Base-by-base conservation (phyloP, 352 stramenopile genomes). In the Pythium pyrilobum region DNA sequence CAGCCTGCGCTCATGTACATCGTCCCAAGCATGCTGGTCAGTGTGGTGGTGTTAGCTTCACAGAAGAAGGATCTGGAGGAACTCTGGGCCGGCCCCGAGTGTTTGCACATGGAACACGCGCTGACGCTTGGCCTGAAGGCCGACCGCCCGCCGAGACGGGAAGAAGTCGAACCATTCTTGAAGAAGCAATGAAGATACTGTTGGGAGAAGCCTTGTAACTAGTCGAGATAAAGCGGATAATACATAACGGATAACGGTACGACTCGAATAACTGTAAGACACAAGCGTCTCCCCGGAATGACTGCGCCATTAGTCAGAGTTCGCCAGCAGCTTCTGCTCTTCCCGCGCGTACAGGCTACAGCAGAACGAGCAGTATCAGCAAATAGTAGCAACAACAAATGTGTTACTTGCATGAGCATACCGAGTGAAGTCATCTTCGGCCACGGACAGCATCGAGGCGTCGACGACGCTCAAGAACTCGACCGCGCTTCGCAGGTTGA, bases 1-100 rank as follows among this genome's bases (percentile, higher is more conserved):
- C 95, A 98, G 58, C 95, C 93, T 9, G 95, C 95, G 23, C 72
- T 98, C 9, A 87, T 98, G 71, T 98, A 98, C 70, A 76, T 98
- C 23, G 95, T 98, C 1, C 91, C 91, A 15, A 73, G 77, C 28
- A 96, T 89, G 62, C 63, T 98, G 8, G 53, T 74, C 4, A 67
- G 79, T 7, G 77, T 98, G 25, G 16, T 74, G 0, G 61, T 71
- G 20, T 47, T 92, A 13, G 77, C 77, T 2, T 69, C 72, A 18
- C 55, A 43, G 24, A 84, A 86, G 2, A 68, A 72, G 0, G 72
- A 85, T 16, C 59, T 97, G 3, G 55, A 61, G 10, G 69, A 77
- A n/a, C 53, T 97, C 57, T 97, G 89, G 89, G 42, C 80, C 12
- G 85, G 81, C 0, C 69, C 71, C 4, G 20, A 52, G n/a, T 81